A percentile compares a stretch with the other conserved stretches of the same genome.
phyloP scores from a whole-genome alignment of 2,329 filamentous ascomycete species.

The Stagonosporopsis tanaceti region DNA sequence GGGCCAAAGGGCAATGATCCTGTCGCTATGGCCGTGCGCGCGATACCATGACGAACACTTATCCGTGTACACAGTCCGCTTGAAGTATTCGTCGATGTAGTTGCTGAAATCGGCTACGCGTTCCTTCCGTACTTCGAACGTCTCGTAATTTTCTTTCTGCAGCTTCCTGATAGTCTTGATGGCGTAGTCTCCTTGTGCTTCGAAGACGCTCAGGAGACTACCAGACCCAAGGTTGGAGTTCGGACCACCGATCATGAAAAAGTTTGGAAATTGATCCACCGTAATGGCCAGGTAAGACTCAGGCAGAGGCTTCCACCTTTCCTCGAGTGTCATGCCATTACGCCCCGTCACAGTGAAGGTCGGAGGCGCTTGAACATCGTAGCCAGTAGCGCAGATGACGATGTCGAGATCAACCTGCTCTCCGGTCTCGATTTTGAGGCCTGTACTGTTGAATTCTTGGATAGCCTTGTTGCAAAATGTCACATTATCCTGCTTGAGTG shows the following conservation, averaged over 20 bases:
- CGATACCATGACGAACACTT: slow-evolving; percentile 48
- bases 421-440: slow-evolving; percentile 24
- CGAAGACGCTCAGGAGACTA: neutral
- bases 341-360: slow-evolving; percentile 38
- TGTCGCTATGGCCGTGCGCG: slow-evolving; percentile 30
- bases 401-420: slow-evolving; percentile 51
- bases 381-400: slow-evolving; percentile 57
- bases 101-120: slow-evolving; percentile 28
- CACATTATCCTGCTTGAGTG: slow-evolving; percentile 53
- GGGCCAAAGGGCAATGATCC: slow-evolving; percentile 47
- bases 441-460: neutral
- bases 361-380: slow-evolving; percentile 50
- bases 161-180: neutral
- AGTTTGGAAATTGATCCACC: neutral
- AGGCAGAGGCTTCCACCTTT: neutral
- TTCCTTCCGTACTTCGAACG: neutral
- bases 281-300: neutral
- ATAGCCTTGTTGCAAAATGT: slow-evolving; percentile 45
- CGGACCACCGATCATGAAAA: neutral
- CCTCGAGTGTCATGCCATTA: neutral
- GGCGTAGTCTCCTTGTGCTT: neutral
- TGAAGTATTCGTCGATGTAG: slow-evolving; percentile 46
- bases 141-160: neutral
- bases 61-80: slow-evolving; percentile 43
- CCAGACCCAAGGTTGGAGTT: neutral